Evolutionary conservation across 495 filamentous ascomycete genomes (phyloP).

Genomic region (Xylaria acuta): DNA sequence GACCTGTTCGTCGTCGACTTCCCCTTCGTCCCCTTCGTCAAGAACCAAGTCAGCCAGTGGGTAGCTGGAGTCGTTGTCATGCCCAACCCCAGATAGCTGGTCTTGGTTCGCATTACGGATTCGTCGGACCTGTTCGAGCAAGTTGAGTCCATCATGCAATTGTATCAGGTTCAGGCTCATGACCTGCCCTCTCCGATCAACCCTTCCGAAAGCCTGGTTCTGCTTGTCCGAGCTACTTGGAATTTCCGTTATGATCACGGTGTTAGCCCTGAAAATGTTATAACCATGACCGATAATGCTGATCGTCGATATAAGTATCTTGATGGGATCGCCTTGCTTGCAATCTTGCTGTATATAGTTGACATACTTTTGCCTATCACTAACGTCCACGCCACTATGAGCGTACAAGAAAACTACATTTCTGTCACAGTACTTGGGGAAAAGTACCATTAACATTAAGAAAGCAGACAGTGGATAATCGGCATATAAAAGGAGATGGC

Average conservation of each 20-base stretch:
- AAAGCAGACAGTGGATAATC: constrained; percentile 1
- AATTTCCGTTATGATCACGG: background rate
- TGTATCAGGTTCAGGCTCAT: background rate
- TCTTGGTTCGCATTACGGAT: background rate
- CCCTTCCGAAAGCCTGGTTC: background rate
- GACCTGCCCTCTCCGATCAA: background rate
- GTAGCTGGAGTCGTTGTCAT: background rate
- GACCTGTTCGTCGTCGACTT: background rate
- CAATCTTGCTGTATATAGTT: constrained; percentile 3
- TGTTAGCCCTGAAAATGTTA: background rate
- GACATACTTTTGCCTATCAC: background rate
- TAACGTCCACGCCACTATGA: background rate
- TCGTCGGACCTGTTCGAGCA: background rate
- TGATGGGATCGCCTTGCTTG: background rate
- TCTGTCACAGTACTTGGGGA: background rate
- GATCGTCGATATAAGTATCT: background rate
- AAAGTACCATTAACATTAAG: background rate
- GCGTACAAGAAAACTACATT: background rate
- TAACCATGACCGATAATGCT: background rate
- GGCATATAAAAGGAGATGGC: background rate
- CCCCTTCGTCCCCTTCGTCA: background rate
- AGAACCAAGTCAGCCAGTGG: background rate
- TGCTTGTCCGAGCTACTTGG: background rate
- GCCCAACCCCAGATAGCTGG: background rate
- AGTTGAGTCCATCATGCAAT: background rate